Evolutionary conservation across 495 filamentous ascomycete species (phyloP).

Genomic region (Xylona heveae): DNA sequence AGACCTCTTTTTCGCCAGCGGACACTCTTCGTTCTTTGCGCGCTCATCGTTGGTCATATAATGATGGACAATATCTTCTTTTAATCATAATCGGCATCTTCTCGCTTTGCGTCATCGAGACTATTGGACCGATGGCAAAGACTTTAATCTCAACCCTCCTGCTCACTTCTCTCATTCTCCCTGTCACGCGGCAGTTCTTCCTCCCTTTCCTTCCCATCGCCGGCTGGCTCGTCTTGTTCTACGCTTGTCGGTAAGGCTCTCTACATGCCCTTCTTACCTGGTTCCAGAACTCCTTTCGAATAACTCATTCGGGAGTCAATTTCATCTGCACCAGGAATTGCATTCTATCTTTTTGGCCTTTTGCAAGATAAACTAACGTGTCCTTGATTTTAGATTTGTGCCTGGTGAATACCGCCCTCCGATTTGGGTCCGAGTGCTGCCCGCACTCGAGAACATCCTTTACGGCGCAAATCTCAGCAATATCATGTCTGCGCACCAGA

Average conservation of each 20-base stretch:
- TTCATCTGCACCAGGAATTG: neutral
- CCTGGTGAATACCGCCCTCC: conserved; percentile 65
- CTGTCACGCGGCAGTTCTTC: conserved; percentile 81
- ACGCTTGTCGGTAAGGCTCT: conserved; percentile 56
- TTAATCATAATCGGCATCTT: conserved; percentile 55
- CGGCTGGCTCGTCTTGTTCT: conserved; percentile 74
- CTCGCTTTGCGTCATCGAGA: conserved; percentile 57
- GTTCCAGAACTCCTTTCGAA: neutral
- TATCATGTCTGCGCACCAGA: conserved; percentile 74
- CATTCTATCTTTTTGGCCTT: too few species aligned
- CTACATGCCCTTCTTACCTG: neutral
- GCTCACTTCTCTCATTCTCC: conserved; percentile 38
- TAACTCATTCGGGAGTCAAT: neutral
- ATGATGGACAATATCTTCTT: conserved; percentile 71
- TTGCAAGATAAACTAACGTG: conserved; percentile 3
- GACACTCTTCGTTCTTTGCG: conserved; percentile 54
- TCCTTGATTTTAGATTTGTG: conserved; percentile 49
- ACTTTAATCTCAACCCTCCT: conserved; percentile 9
- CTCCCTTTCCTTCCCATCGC: conserved; percentile 69
- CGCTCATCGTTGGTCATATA: conserved; percentile 58
- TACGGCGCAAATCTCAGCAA: conserved; percentile 94
- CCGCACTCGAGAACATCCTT: conserved; percentile 89
- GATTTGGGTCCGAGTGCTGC: conserved; percentile 87
- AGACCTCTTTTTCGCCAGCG: conserved; percentile 58
- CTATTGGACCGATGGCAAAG: conserved; percentile 16